Base-by-base conservation (phyloP, 2,329 filamentous ascomycete genomes). In the Pezicula rhizophila region DNA sequence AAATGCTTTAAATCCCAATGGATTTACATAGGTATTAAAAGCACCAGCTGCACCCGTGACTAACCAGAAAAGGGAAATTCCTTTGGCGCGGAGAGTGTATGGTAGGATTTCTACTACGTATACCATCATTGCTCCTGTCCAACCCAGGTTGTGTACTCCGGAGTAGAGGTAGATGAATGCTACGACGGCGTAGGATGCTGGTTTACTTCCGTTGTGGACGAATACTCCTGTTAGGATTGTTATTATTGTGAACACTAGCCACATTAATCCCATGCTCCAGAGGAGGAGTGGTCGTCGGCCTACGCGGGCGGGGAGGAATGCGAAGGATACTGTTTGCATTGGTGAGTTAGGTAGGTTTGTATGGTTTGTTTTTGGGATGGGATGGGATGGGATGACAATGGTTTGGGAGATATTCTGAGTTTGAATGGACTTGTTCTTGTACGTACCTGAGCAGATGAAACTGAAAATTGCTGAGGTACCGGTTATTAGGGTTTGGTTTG, bases 81-180 rank as follows among this genome's bases (percentile, higher is more conserved):
- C 69, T 37, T 67, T 68, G 12, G 52, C 57, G 17, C 68, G 66
- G 2, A 70, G 56, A 5, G 56, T 59, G 44, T 68, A 72, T 2
- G 69, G 67, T 33, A 68, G 63, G 39, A 72, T 69, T 42, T 72
- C 70, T 8, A 66, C 64, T 0, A 66, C 62, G 51, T 73, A 78
- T 3, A 68, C 67, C 45, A 73, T 64, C 42, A 54, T 51, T 75
- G 8, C 72, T 2, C 77, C 76, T 2, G 78, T 75, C 66, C 78
- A 81, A 0, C 76, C 78, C 34, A 79, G 59, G 5, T 76, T 77
- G 56, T 61, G 65, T 53, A 75, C 71, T 46, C 72, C 65, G 40
- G 63, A 65, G 66, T 70, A 74, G 50, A 76, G 62, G 65, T 69
- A 69, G 31, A 69, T 60, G 48, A 68, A 63, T 1, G 64, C 63